Conservation (phyloP, 306 rosid genomes). For the Leucaena leucocephala region DNA sequence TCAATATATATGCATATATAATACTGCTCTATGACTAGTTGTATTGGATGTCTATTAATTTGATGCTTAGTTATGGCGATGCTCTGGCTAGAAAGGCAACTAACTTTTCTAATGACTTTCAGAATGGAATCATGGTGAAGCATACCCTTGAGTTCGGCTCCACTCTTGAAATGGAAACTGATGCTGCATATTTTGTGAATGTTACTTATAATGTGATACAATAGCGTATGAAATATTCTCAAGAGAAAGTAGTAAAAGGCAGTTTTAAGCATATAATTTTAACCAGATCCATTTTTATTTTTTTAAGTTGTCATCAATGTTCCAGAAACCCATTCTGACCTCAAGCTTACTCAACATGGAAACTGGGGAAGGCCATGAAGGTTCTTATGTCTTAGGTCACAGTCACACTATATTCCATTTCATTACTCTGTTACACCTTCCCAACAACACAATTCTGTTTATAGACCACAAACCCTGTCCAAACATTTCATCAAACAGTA, state of each 20-base stretch:
- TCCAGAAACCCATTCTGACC: constrained; percentile 24
- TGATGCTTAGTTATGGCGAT: neutral
- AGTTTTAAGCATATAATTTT: neutral
- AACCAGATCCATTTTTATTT: neutral
- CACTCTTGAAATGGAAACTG: neutral
- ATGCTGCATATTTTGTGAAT: neutral
- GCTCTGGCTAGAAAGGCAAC: neutral
- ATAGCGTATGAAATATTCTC: neutral
- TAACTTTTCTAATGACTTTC: neutral
- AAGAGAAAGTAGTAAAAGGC: neutral
- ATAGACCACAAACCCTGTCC: constrained; percentile 40
- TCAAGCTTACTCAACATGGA: constrained; percentile 38
- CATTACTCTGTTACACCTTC: constrained; percentile 36
- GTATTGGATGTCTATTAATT: neutral
- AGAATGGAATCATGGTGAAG: neutral
- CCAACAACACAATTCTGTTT: constrained; percentile 36
- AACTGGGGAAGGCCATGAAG: constrained; percentile 27
- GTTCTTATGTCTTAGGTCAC: constrained; percentile 10
- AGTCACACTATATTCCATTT: constrained; percentile 41
- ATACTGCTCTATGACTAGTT: neutral
- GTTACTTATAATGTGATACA: neutral
- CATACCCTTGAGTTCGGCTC: neutral
- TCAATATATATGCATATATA: neutral
- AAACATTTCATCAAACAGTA: constrained; percentile 51
- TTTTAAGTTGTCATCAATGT: neutral